Conservation (phyloP, 2,329 filamentous ascomycete genomes). For the Colletotrichum godetiae region DNA sequence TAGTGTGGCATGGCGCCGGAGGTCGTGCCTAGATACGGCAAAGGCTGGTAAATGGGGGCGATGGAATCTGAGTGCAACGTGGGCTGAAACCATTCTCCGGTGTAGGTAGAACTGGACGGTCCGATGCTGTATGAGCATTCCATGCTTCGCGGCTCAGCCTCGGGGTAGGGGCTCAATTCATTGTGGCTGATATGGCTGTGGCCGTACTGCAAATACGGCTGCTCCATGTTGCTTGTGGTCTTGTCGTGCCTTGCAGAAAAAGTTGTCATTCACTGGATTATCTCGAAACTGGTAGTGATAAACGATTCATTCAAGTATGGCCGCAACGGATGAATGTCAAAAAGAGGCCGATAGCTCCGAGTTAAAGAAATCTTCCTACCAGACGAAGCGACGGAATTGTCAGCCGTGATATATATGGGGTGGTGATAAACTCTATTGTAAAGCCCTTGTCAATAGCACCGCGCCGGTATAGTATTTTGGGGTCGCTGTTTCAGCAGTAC, state of each 20-base stretch:
- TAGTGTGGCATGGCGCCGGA: not conserved
- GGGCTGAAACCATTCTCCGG: conserved; percentile 8
- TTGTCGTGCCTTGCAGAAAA: not conserved
- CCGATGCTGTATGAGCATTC: not conserved
- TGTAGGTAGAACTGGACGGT: not conserved
- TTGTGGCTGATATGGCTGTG: not conserved
- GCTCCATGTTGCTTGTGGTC: not conserved
- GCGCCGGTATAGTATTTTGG: conserved; percentile 9
- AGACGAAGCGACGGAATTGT: not conserved
- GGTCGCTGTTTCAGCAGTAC: conserved; percentile 5
- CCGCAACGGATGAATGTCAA: not conserved
- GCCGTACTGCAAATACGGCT: not conserved
- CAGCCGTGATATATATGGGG: conserved; percentile 11
- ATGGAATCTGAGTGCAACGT: conserved; percentile 9
- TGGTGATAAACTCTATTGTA: conserved; percentile 3
- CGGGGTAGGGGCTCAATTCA: not conserved
- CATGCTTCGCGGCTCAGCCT: not conserved
- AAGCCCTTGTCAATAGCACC: conserved; percentile 1
- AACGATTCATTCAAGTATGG: not conserved
- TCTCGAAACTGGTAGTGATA: not conserved
- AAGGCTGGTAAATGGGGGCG: not conserved
- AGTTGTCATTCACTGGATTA: not conserved
- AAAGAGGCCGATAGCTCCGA: not conserved
- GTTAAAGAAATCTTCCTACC: not conserved
- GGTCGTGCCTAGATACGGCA: not conserved